Base-by-base conservation (phyloP, 768 basidiomycete genomes). In the Leccinum incarnatum region DNA sequence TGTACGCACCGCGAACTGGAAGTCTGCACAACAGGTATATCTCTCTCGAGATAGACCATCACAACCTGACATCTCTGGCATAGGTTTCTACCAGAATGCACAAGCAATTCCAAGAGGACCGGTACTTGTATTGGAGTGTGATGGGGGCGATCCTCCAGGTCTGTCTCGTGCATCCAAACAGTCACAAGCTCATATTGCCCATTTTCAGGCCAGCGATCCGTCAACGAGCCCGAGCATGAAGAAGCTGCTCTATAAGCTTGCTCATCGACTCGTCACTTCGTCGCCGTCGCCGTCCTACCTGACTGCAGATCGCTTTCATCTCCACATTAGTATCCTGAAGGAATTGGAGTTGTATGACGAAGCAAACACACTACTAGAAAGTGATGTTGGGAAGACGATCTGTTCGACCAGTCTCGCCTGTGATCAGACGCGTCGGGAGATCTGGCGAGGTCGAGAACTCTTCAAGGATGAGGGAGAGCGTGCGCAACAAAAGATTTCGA, bases 71-170 rank as follows among this genome's bases (percentile, higher is more conserved):
- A 49, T 56, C 15, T 36, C 5, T 36, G 48, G 21, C 46, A 55
- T 52, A 93, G 91, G 79, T 92, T 56, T 85, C 91, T 21, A 87
- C 87, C 5, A 87, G 84, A 67, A 84, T 94, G 84, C 81, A 87
- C 77, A 93, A 91, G 68, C 85, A 88, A 64, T 94, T 93, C 69
- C 88, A 88, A 58, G 85, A 89, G 34, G 88, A 90, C 55, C 81
- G 88, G 45, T 93, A 89, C 68, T 71, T 93, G 40, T 93, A 88
- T 68, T 95, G 93, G 93, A 87, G 82, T 62, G 82, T 89, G 36
- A 89, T 90, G 67, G 83, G 89, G 59, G 84, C 89, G 11, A 79
- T 92, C 51, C 83, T 94, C 17, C 93, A 95, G 82, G 90, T 88
- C 58, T 60, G 58, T 59, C 34, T 50, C 37, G 14, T 60, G 32